Evolutionary conservation across 495 filamentous ascomycete species (phyloP), one percentile per base, ranked within the genome.

Genomic region (Venustampulla echinocandica): DNA sequence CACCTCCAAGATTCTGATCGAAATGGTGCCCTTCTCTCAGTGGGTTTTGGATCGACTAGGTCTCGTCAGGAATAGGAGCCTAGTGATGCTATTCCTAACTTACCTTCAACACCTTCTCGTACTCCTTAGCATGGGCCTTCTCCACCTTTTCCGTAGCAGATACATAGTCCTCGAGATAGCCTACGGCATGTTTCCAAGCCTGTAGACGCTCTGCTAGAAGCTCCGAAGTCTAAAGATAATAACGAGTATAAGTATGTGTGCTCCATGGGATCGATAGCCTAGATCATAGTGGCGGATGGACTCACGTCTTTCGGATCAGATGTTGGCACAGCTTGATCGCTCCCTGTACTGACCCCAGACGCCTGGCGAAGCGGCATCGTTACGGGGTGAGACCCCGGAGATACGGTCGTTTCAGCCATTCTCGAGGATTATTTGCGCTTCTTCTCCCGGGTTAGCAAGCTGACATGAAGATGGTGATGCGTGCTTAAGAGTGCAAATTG

Each of bases 151-250:
- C 87, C 18, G 84, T 86, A 10, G 81, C 78, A 30, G 67, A 63
- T 50, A 98, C 75, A 61, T 96, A 98, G 41, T 90, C 85, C 64
- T 96, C 89, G 21, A 98, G 67, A 61, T 95, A 90, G 43, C 69
- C 84, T 44, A 87, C 84, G 50, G 87, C 86, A 61, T 98, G 93
- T 60, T 96, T 98, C 85, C 87, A 98, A 25, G 93, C 93, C 52
- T 80, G 80, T 44, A 97, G 73, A 45, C 92, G 80, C 66, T 97
- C 83, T 15, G 82, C 68, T 42, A 98, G 79, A 19, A 96, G 71
- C 44, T 75, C 81, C 32, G 84, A 80, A 10, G 84, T 83, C 76
- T 90, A 30, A 9, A 32, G 5, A 4, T 17, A 20, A n/a, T 18
- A 14, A 23, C 11, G 23, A 27, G 18, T 14, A 24, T 52, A 30